Evolutionary conservation across 495 filamentous ascomycete genomes (phyloP).

Genomic region (Amniculicola lignicola): DNA sequence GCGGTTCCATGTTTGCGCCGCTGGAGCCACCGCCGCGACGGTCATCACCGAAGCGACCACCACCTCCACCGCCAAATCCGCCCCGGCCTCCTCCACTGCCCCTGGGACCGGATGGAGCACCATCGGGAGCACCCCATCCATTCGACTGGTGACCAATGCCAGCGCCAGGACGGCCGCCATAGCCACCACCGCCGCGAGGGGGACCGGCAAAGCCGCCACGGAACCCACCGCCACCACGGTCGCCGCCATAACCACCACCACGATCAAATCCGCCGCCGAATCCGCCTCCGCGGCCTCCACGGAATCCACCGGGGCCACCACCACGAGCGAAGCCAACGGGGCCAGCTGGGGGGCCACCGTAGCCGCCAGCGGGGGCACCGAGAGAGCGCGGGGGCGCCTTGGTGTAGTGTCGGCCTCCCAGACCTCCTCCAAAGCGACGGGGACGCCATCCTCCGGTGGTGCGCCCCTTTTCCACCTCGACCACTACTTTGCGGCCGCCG

Average conservation of each 20-base stretch:
- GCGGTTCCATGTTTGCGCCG: conserved; percentile 68
- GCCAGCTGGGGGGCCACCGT: conserved; percentile 59
- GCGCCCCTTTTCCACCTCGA: conserved; percentile 94
- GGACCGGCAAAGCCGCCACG: conserved; percentile 40
- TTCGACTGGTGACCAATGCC: conserved; percentile 46
- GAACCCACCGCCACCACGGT: conserved; percentile 21
- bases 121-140: conserved; percentile 58
- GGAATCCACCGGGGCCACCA: conserved; percentile 37
- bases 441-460: conserved; percentile 95
- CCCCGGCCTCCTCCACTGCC: conserved; percentile 48
- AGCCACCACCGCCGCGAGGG: conserved; percentile 23
- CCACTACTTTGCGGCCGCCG: conserved; percentile 84
- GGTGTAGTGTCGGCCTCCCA: conserved; percentile 90
- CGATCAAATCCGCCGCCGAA: conserved; percentile 56
- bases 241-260: conserved; percentile 37
- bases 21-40: conserved; percentile 59
- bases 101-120: conserved; percentile 77
- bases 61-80: conserved; percentile 47
- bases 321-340: conserved; percentile 52
- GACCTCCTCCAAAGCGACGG: conserved; percentile 83
- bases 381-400: conserved; percentile 75
- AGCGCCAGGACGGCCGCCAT: conserved; percentile 35
- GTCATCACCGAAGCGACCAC: conserved; percentile 54
- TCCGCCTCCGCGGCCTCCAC: conserved; percentile 54
- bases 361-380: conserved; percentile 54